Evolutionary conservation across 495 filamentous ascomycete genomes (phyloP), one percentile per base, ranked within the genome.

Genomic region (Penicillium coffeae): DNA sequence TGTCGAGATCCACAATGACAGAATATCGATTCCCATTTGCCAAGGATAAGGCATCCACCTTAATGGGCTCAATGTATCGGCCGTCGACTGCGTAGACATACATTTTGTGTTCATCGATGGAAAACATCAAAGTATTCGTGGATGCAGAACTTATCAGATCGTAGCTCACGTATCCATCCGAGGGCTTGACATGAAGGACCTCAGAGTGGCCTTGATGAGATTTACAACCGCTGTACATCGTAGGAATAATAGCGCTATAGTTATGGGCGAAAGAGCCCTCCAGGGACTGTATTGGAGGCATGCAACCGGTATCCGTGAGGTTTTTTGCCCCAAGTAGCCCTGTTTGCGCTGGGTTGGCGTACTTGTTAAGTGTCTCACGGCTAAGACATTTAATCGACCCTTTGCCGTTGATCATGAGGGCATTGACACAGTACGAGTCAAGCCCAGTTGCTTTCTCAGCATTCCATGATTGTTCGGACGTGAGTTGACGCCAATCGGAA

Each of bases 361-460:
- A 21, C 9, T 22, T 14, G 9, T 20, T 22, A 2, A 41, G 16
- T 5, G 14, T 21, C 18, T 3, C 20, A 25, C 19, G 38, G 30
- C 18, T 19, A 3, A 60, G 65, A 47, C 77, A 80, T 36, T 74
- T 58, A 12, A 76, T 65, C n/a, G 52, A 58, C 15, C 77, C 78
- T 50, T 71, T 69, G 5, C 78, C 77, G 49, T 82, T 79, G 47
- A 82, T 59, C 1, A 82, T 64, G 13, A 80, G 55, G 34, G 64
- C 69, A 41, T 79, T 73, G 10, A 66, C 64, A 50, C 74, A 72
- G 16, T 32, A 25, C 12, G 25, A 8, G 19, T 43, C 41, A 7
- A 43, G n/a, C 8, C 27, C 25, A 0, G 41, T 25, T 8, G 22
- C 14, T 12, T 15, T 9, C 16, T 21, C 22, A 18, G 27, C 14